These are phyloP conservation scores for Centella asiatica DNA, from an alignment of 129 eudicot genomes.

Conservation along the genomic window DNA sequence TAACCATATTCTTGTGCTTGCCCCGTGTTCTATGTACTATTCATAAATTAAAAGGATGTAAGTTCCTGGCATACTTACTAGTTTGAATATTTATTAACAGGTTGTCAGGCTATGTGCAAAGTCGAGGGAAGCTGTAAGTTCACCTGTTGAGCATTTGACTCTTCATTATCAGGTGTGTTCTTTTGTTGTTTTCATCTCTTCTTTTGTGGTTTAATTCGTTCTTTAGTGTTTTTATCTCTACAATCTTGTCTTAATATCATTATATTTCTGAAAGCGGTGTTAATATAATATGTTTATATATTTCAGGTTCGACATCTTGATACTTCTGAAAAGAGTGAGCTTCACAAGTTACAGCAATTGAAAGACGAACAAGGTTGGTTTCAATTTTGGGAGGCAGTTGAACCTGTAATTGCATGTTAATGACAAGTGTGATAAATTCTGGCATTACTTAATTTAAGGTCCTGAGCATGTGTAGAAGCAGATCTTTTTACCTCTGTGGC, in stretches of 20 bases:
- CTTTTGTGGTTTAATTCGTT: background rate
- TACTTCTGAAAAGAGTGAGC: conserved; percentile 93
- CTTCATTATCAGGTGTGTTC: conserved; percentile 86
- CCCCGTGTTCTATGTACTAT: background rate
- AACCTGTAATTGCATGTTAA: background rate
- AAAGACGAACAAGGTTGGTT: conserved; percentile 88
- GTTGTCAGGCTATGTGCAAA: conserved; percentile 95
- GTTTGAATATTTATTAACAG: conserved; percentile 17
- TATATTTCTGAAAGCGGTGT: too few relatives aligned
- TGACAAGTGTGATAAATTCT: too few relatives aligned
- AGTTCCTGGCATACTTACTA: background rate
- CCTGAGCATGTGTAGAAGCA: background rate
- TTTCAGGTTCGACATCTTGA: conserved; percentile 90
- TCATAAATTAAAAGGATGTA: background rate
- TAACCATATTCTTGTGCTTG: background rate
- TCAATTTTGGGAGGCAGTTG: background rate
- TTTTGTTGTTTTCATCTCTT: background rate
- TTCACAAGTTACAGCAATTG: conserved; percentile 85
- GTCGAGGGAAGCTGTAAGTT: conserved; percentile 97
- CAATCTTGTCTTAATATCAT: conserved; percentile 3
- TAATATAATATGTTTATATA: too few relatives aligned
- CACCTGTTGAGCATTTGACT: conserved; percentile 92
- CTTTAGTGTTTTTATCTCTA: background rate
- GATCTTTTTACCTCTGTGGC: background rate
- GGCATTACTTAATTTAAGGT: background rate